Conservation (phyloP, 1,284 basidiomycete genomes). For the Apiotrichum mycotoxinovorans region DNA sequence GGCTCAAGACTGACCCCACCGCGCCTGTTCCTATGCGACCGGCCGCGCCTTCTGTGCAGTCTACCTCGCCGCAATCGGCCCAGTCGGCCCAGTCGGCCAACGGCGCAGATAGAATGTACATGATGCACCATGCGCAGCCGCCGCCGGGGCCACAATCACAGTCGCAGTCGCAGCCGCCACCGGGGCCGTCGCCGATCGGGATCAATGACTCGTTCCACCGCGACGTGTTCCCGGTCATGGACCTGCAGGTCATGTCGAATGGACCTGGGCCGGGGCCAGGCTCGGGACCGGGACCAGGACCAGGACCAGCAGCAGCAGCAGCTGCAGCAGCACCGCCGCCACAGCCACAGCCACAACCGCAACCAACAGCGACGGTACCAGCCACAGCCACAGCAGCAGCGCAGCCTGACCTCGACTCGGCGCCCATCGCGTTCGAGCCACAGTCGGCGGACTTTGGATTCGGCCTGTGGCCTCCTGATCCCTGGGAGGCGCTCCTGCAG, state of each 20-base stretch:
- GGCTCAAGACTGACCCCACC: constrained; percentile 1
- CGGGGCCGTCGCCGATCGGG: not conserved
- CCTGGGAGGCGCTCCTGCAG: constrained; percentile 24
- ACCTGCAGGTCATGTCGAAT: not conserved
- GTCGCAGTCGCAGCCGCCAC: not conserved
- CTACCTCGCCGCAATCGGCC: not conserved
- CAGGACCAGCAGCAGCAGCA: not conserved
- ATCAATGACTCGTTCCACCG: constrained; percentile 6
- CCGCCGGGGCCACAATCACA: not conserved
- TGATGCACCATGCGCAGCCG: not conserved
- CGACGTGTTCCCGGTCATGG: constrained; percentile 3
- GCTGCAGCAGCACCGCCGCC: not conserved
- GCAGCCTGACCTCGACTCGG: not conserved
- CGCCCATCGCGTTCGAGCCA: constrained; percentile 6
- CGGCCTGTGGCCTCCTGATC: constrained; percentile 18
- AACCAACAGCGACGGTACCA: not conserved
- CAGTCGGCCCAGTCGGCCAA: not conserved
- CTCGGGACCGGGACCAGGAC: not conserved
- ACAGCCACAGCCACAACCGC: not conserved
- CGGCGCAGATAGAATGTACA: not conserved
- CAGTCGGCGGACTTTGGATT: constrained; percentile 14
- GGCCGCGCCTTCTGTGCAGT: not conserved
- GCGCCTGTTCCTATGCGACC: not conserved
- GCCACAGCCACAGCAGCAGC: not conserved
- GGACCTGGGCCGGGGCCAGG: not conserved